A percentile compares a stretch with the other conserved stretches of the same genome.
Evolutionary conservation across 139 green algal genomes (phyloP).

Genomic region (Coccomyxa sp.): DNA sequence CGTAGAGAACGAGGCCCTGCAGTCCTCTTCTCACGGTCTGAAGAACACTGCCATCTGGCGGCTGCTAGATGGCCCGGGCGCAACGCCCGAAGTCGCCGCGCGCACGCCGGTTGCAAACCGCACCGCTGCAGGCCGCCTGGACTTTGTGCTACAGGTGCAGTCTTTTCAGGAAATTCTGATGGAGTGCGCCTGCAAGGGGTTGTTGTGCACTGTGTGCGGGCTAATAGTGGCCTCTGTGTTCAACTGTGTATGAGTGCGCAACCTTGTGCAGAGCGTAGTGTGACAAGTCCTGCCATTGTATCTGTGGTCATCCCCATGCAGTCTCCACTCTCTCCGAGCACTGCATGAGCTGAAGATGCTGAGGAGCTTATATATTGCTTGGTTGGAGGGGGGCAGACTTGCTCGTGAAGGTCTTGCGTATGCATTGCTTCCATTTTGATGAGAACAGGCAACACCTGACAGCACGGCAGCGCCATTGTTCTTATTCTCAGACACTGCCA

Average conservation of each 20-base stretch:
- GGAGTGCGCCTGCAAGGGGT: background rate
- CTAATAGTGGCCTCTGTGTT: background rate
- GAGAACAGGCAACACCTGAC: no score
- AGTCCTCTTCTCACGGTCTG: background rate
- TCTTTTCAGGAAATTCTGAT: background rate
- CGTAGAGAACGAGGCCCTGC: constrained; percentile 1
- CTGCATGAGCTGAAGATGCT: no score
- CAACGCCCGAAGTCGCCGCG: background rate
- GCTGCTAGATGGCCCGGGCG: constrained; percentile 1
- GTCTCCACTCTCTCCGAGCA: no score
- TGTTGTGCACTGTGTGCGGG: background rate
- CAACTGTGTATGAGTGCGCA: no score
- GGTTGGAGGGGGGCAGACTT: no score
- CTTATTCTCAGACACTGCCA: no score
- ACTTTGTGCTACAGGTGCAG: constrained; percentile 51
- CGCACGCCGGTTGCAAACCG: background rate
- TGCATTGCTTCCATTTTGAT: no score
- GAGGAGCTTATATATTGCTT: no score
- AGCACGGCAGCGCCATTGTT: no score
- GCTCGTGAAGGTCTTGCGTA: no score
- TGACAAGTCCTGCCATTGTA: background rate
- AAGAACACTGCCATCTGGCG: constrained; percentile 17
- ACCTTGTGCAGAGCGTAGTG: no score
- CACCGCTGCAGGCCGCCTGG: constrained; percentile 34
- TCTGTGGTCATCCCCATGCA: background rate